Evolutionary conservation across 768 basidiomycete species (phyloP), one percentile per base, ranked within the genome.

Genomic region (Pholiota molesta): DNA sequence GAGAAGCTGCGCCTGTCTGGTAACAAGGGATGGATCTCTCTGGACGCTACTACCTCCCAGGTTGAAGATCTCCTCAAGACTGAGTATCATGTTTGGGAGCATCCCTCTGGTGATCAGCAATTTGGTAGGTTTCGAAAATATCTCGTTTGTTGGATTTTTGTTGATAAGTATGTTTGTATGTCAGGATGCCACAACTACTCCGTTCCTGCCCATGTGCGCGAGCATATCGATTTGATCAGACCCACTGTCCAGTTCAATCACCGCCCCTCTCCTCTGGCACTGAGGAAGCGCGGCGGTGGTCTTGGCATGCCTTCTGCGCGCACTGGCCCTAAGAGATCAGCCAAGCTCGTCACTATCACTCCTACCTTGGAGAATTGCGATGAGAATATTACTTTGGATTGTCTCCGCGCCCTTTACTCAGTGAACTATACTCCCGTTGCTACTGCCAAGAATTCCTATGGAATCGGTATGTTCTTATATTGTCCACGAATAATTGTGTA

Each of bases 41-140:
- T 81, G 59, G 75, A 81, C 39, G 77, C 75, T 4, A 79, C 78
- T 16, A 74, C 78, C 9, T 73, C 69, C 13, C 81, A 82, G 62
- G 75, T 75, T 0, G 82, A 83, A 66, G 62, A 69, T 9, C 72
- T 83, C 14, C 71, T 83, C 17, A 69, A 75, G 17, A 76, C 81
- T 1, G 76, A 83, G 62, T 84, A 84, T 68, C 75, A 81, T 59
- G 76, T 83, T 9, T 83, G 78, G 63, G 71, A 69, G 26, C 80
- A 83, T 62, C 68, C 72, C n/a, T 69, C 69, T 35, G 79, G 79
- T 21, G 72, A 73, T 19, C 68, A 79, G 60, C 79, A 80, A 64
- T 68, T 81, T 44, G 78, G 80, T 79, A 17, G 40, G 65, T 60
- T 13, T 5, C 35, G 17, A 3, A 7, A 39, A n/a, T 6, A n/a